Evolutionary conservation across 345 rosid genomes (phyloP), one percentile per base, ranked within the genome.

Genomic region (Sonneratia alba): DNA sequence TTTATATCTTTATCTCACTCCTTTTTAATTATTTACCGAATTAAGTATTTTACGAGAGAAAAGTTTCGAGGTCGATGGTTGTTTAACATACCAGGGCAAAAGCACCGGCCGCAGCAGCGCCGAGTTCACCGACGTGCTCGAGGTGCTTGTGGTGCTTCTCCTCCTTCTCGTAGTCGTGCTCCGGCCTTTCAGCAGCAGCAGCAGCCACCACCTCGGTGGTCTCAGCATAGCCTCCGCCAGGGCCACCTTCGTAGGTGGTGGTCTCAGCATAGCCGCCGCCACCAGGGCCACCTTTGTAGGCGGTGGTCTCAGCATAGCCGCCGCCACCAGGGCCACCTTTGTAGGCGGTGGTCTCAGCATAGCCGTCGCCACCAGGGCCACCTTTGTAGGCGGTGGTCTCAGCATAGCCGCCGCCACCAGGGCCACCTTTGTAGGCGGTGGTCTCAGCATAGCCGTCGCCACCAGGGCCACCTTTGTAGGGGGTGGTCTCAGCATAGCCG

Each of bases 101-200:
- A 71, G 86, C 83, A 3, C 85, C 85, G 14, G 88, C 89, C 6
- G 82, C 84, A 2, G 69, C 76, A 2, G 85, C 55, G 0, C 84
- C 89, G 2, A 85, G 48, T 74, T 77, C 89, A 1, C 89, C 87
- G 0, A 77, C 36, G 64, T 85, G 81, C 78, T 87, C 86, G 24
- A 66, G 86, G 71, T 78, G 86, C 76, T 82, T 83, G 81, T 87
- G 91, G 74, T 87, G 89, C 83, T 85, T 87, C 80, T 85, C 89
- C 76, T 87, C 88, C 81, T 82, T 78, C 72, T 61, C 61, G 73
- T 84, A 81, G 68, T 82, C 89, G 42, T 36, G 65, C 19, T 74
- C 80, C 0, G 73, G 77, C 34, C 53, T 56, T 10, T 45, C 36
- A 24, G 12, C 9, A 10, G 3, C 36, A 24, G 12, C 9, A 10